A percentile compares a stretch with the other conserved stretches of the same genome.
These are phyloP conservation scores for Puccinia horiana DNA, from an alignment of 1,284 basidiomycete species.

Conservation along the genomic window DNA sequence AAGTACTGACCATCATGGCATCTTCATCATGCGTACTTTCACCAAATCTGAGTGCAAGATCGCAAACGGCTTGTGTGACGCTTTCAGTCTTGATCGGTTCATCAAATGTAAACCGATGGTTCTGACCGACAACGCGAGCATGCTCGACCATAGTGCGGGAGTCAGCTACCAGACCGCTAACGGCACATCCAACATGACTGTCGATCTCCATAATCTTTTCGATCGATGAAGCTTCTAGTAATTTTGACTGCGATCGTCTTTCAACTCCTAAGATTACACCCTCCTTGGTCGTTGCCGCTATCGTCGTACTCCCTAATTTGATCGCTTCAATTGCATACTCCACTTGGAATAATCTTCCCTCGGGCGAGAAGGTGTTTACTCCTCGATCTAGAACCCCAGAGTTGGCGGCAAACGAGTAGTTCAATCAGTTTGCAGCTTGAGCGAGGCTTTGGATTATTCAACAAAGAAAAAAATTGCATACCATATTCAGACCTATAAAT, in stretches of 20 bases:
- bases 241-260: slow-evolving; percentile 95
- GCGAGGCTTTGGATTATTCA: neutral
- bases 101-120: slow-evolving; percentile 96
- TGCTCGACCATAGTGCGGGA: slow-evolving; percentile 99
- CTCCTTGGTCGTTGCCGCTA: slow-evolving; percentile 71
- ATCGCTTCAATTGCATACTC: slow-evolving; percentile 99
- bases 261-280: slow-evolving; percentile 95
- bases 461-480: neutral
- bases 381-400: slow-evolving; percentile 72
- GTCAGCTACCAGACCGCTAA: slow-evolving; percentile 97
- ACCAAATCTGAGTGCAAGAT: slow-evolving; percentile 93
- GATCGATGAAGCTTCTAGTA: slow-evolving; percentile 91
- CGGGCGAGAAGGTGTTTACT: slow-evolving; percentile 98
- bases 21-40: slow-evolving; percentile 88
- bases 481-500: slow-evolving; percentile 34
- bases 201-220: slow-evolving; percentile 99
- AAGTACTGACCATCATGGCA: slow-evolving; percentile 78
- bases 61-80: slow-evolving; percentile 95
- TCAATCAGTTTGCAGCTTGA: neutral
- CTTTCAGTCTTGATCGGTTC: slow-evolving; percentile 96
- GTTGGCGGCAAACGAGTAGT: neutral
- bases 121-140: slow-evolving; percentile 93
- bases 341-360: slow-evolving; percentile 92
- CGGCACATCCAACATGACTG: slow-evolving; percentile 90
- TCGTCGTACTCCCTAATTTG: slow-evolving; percentile 97